Evolutionary conservation across 257 asterid genomes (phyloP).

Genomic region (Salvia miltiorrhiza): DNA sequence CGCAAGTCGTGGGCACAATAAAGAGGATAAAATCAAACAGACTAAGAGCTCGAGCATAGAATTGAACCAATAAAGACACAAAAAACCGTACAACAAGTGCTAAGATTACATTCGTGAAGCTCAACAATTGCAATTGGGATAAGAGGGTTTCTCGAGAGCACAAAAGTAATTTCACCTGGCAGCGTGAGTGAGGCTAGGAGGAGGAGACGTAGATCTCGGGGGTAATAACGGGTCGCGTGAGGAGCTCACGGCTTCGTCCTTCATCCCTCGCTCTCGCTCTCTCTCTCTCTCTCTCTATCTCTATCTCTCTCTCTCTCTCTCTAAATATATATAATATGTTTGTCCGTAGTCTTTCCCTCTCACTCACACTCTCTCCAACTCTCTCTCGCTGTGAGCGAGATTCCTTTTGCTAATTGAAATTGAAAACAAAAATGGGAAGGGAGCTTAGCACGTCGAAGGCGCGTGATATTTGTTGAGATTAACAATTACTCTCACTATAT

Average conservation of each 20-base stretch:
- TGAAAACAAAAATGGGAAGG: background rate
- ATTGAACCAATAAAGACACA: slow-evolving; percentile 15
- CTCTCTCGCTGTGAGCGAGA: slow-evolving; percentile 5
- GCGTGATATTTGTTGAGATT: slow-evolving; percentile 19
- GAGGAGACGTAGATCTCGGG: slow-evolving; percentile 81
- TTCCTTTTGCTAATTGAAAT: slow-evolving; percentile 1
- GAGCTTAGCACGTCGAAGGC: background rate
- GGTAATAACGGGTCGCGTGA: slow-evolving; percentile 66
- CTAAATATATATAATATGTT: background rate
- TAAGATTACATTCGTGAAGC: slow-evolving; percentile 8
- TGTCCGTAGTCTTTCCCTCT: background rate
- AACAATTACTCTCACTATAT: background rate
- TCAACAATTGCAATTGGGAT: slow-evolving; percentile 12
- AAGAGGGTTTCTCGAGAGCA: slow-evolving; percentile 22
- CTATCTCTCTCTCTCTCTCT: background rate
- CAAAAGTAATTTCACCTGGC: slow-evolving; percentile 59
- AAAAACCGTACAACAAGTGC: background rate
- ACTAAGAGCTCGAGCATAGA: slow-evolving; percentile 5
- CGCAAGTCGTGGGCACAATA: background rate
- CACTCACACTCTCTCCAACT: background rate
- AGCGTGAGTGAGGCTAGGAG: slow-evolving; percentile 82
- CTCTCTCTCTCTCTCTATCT: background rate
- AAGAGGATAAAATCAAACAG: slow-evolving; percentile 11
- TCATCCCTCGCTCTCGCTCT: slow-evolving; percentile 37
- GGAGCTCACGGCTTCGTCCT: slow-evolving; percentile 93